phyloP scores from a whole-genome alignment of 1,139 yeast genomes.

The Saccharomyces pastorianus region DNA sequence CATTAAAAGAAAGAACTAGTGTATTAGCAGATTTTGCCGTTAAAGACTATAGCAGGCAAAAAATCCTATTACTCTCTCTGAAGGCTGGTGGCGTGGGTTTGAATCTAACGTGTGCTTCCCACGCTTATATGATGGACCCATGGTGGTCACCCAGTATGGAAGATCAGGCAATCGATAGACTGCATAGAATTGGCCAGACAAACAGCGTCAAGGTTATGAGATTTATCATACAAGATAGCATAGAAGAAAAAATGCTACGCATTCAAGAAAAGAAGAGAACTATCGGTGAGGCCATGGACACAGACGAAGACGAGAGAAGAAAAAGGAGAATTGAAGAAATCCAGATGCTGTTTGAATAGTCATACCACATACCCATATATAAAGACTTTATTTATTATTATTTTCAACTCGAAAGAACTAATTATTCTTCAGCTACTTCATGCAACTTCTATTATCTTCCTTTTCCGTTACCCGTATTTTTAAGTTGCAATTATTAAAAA shows the following conservation, averaged over 20 bases:
- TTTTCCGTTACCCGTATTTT: background rate
- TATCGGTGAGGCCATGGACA: constrained; percentile 77
- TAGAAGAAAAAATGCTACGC: constrained; percentile 84
- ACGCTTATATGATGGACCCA: constrained; percentile 91
- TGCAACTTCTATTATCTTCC: background rate
- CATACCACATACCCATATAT: background rate
- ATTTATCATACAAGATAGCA: constrained; percentile 73
- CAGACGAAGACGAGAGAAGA: constrained; percentile 68
- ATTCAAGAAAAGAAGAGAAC: constrained; percentile 83
- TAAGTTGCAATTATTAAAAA: background rate
- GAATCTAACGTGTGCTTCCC: constrained; percentile 76
- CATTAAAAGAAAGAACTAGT: constrained; percentile 55
- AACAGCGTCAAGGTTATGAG: constrained; percentile 66
- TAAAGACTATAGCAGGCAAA: constrained; percentile 34
- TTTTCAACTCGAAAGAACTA: background rate
- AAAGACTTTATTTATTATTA: background rate
- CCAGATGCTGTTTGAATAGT: constrained; percentile 55
- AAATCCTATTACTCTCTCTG: constrained; percentile 62
- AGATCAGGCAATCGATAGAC: constrained; percentile 89
- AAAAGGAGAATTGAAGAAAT: constrained; percentile 75
- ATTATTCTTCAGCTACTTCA: background rate
- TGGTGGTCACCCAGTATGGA: constrained; percentile 98
- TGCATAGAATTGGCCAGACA: constrained; percentile 85
- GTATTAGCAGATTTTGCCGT: constrained; percentile 51
- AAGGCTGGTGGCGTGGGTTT: constrained; percentile 97